Percentiles rank a stretch among this genome's conserved stretches.
Conservation (phyloP, 139 green algal species). For the Deuterostichococcus epilithicus region DNA sequence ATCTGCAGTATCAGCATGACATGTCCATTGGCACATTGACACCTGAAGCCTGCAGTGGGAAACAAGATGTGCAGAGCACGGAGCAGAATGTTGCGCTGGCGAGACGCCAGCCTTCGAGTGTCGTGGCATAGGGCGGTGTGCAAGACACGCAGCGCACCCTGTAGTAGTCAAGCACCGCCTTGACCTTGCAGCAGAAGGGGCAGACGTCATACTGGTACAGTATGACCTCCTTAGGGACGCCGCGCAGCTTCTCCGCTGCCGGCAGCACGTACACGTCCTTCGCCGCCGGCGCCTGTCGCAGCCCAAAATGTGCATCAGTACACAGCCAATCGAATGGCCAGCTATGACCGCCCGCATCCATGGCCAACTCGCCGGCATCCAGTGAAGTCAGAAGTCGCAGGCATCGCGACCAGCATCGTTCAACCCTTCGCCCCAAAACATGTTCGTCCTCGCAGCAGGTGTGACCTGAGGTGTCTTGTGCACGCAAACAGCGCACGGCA, state of each 20-base stretch:
- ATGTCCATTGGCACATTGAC: not conserved
- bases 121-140: no score
- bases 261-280: not conserved
- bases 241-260: not conserved
- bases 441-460: no score
- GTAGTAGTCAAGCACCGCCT: slow-evolving; percentile 91
- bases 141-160: slow-evolving; percentile 45
- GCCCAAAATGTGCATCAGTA: no score
- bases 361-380: no score
- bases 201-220: slow-evolving; percentile 97
- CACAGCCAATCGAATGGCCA: no score
- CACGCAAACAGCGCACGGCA: no score
- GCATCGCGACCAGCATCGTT: no score
- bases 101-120: no score
- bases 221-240: slow-evolving; percentile 45
- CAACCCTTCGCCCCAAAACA: no score
- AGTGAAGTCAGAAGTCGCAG: no score
- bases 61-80: not conserved
- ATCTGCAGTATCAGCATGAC: slow-evolving; percentile 48
- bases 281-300: not conserved
- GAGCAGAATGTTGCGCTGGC: not conserved
- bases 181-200: slow-evolving; percentile 99
- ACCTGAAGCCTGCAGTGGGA: not conserved
- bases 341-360: no score
- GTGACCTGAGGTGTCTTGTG: not conserved